Evolutionary conservation across 139 green algal genomes (phyloP), one percentile per base, ranked within the genome.

Genomic region (Coelastrella sp.): DNA sequence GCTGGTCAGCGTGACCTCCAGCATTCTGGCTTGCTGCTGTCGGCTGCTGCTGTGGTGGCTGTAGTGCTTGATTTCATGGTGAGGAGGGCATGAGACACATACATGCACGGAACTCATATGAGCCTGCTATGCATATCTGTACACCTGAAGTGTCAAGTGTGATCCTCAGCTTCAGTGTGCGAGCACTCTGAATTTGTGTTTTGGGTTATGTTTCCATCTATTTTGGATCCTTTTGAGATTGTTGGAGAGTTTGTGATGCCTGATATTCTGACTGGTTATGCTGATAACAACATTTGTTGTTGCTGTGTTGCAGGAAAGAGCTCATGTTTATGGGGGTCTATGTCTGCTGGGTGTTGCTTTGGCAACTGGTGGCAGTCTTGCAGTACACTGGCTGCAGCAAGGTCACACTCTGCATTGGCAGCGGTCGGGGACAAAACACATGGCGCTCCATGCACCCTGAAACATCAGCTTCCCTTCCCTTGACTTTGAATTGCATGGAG

Each of bases 21-120:
- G 2, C 67, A 59, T 17, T 35, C 19, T 15, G 40, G 19, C 1
- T 13, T 79, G 27, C 69, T 79, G 40, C 25, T 38, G 1, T 19
- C 30, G 60, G 69, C 69, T n/a, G 69, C 69, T 5, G 69, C 40
- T 30, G 8, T 79, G 69, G 5, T 79, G 69, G 69, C 69, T 38
- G 27, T 79, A 1, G 40, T 37, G 6, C 13, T 79, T 21, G 69
- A 79, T 11, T 34, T 79, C 19, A 25, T 79, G 69, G 69, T 79
- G n/a, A 51, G 67, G 17, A 38, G 2, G 1, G 13, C 13, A 23
- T 57, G 48, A n/a, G n/a, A n/a, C n/a, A n/a, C n/a, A n/a, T n/a
- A n/a, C n/a, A n/a, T n/a, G n/a, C n/a, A n/a, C n/a, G n/a, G n/a
- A n/a, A n/a, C n/a, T n/a, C n/a, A n/a, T n/a, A n/a, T n/a, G n/a